Evolutionary conservation across 228 moss, liverwort and hornwort species (phyloP), one percentile per base, ranked within the genome.

Genomic region (Sphagnum fallax): DNA sequence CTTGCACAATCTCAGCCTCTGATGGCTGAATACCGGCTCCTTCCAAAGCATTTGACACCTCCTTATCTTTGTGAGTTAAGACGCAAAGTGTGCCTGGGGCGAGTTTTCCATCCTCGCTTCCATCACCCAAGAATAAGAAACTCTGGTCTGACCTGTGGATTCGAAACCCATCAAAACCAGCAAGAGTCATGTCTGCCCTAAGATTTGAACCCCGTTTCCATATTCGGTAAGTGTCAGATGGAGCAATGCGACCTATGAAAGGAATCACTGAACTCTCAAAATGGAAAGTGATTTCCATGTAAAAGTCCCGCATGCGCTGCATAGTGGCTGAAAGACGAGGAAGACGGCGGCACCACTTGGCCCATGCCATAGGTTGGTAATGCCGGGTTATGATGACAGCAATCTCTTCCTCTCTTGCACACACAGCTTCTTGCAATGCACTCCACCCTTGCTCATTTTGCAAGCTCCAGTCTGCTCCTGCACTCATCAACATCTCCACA

Each of bases 291-390:
- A 98, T 94, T 80, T 98, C 98, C 98, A 98, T 98, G 76, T 98
- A 98, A 61, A 98, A 98, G 77, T 98, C 98, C 64, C 98, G 80
- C 98, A 98, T 98, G 0, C 92, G 88, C n/a, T 87, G 85, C 98
- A 98, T 98, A 10, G 98, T 93, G 53, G 90, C 94, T 5, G 94
- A 90, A 2, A 98, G 82, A 9, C 98, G 91, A 15, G 98, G 98
- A 48, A 98, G 80, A 15, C 98, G 90, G 67, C 98, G 85, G 65
- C 98, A 98, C 98, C 98, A 98, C 79, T 98, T 98, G 10, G 98
- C 98, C 98, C 98, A 98, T 13, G 98, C 98, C 98, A 98, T 93
- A 51, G 98, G 98, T 78, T 98, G 98, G 67, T 98, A 98, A 73
- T 93, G 91, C 55, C 98, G 87, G 4, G 98, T 98, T 60, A 98